Evolutionary conservation across 805 yeast species (phyloP), one percentile per base, ranked within the genome.

Genomic region (Brettanomyces bruxellensis): DNA sequence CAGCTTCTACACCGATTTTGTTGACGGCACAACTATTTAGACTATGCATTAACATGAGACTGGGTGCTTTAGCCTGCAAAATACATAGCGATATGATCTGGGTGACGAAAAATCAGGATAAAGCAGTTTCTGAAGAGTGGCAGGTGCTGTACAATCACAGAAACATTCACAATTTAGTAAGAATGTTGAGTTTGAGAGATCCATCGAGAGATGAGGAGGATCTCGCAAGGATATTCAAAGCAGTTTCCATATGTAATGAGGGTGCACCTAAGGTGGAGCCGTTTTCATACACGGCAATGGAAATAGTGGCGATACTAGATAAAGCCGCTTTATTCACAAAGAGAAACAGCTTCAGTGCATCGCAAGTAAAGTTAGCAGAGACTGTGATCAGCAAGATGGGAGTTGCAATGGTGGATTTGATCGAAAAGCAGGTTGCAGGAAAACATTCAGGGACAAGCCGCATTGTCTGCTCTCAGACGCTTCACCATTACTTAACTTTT

Each of bases 401-500:
- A 5, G 36, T 35, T 14, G 14, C 47, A 3, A 35, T 9, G 7
- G 11, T 28, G 32, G 32, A 28, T 7, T 28, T 28, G 32, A 28
- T 28, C 32, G 32, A 28, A 9, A 28, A 28, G 3, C 32, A 28
- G 32, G 32, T 28, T 28, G 11, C 32, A 28, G 11, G 32, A 28
- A 28, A 28, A 9, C 11, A 28, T 9, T 7, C 7, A 9, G 32
- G 32, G 32, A 28, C 32, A 28, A 28, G 32, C 32, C 7, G 32
- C 7, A 28, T 28, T 6, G 32, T 28, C 28, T 44, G 14, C 3
- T 35, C 32, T 3, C 35, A 14, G 18, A 34, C 55, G n/a, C 45
- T 56, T 25, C 60, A 60, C 18, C 47, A 46, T 18, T 64, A 59
- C 41, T 49, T 64, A n/a, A 49, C 51, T 12, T 56, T 57, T 40